Evolutionary conservation across 352 stramenopile genomes (phyloP), one percentile per base, ranked within the genome.

Genomic region (Blastocystis sp.): DNA sequence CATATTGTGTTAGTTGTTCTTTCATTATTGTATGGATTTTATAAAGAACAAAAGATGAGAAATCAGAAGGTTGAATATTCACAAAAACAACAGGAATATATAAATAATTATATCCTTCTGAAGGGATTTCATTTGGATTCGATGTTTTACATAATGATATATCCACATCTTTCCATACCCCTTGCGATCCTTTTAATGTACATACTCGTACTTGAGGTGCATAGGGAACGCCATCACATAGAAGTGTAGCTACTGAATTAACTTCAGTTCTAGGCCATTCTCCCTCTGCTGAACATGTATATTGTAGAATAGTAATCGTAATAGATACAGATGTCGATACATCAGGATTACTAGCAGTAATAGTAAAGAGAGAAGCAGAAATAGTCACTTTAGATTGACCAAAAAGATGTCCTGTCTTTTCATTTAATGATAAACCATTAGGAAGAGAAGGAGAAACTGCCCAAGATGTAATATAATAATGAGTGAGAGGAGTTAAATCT

Each of bases 381-480:
- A 42, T 62, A 5, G 28, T 40, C 13, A 37, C 16, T 11, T 27
- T 62, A 0, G 52, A 42, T 31, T 39, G 40, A 13, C 52, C 52
- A 19, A 13, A 43, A 21, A 62, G 48, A n/a, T 13, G 25, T n/a
- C 52, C 52, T 32, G 48, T 62, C 13, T 9, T 16, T 9, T 13
- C n/a, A 25, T 13, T 35, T 39, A 62, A 62, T n/a, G 32, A 43
- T 21, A 62, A 30, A 5, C 52, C 52, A 19, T 7, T 25, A 13
- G 52, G 52, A 4, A 62, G 40, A 32, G 11, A 16, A 21, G 39
- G 39, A 2, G 34, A 1, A 13, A 52, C 3, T 9, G 52, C 28
- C 52, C 52, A 62, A 1, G 32, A 18, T 13, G n/a, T 49, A 24
- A 62, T 62, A 21, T 49, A 62, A 42, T 39, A 47, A 39, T 62